These are phyloP conservation scores for Beauveria bassiana DNA, from an alignment of 2,329 filamentous ascomycete species.

Conservation along the genomic window DNA sequence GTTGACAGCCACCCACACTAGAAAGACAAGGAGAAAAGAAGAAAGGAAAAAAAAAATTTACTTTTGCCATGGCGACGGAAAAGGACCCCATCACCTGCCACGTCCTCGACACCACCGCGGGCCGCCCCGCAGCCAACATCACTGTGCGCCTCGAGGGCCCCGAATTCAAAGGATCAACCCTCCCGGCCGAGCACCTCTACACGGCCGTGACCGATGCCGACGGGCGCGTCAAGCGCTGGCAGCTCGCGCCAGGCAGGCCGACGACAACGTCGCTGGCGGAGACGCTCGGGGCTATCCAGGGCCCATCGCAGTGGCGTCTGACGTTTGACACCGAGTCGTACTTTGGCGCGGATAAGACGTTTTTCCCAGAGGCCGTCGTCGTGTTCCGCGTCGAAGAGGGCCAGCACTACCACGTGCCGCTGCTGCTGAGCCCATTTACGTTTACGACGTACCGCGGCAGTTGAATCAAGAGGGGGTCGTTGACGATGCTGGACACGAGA, in stretches of 20 bases:
- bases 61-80: slow-evolving; percentile 3
- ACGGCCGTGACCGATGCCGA: slow-evolving; percentile 57
- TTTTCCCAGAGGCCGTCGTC: slow-evolving; percentile 53
- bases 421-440: slow-evolving; percentile 69
- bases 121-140: slow-evolving; percentile 59
- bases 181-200: not conserved
- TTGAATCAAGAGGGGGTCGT: slow-evolving; percentile 27
- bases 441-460: slow-evolving; percentile 78
- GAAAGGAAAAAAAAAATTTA: no score
- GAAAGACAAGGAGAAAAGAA: no score
- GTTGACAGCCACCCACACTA: no score
- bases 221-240: slow-evolving; percentile 66
- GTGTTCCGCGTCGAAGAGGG: slow-evolving; percentile 44
- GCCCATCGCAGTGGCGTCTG: slow-evolving; percentile 55
- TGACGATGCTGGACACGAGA: not conserved
- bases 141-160: slow-evolving; percentile 55
- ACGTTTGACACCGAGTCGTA: slow-evolving; percentile 66
- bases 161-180: slow-evolving; percentile 17
- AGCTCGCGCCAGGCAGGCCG: slow-evolving; percentile 35
- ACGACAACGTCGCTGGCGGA: slow-evolving; percentile 41
- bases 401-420: slow-evolving; percentile 72
- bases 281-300: slow-evolving; percentile 38
- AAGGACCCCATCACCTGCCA: slow-evolving; percentile 76
- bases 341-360: slow-evolving; percentile 56
- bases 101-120: slow-evolving; percentile 73